phyloP scores from a whole-genome alignment of 441 rosid species.

The Dalechampia spathulata region DNA sequence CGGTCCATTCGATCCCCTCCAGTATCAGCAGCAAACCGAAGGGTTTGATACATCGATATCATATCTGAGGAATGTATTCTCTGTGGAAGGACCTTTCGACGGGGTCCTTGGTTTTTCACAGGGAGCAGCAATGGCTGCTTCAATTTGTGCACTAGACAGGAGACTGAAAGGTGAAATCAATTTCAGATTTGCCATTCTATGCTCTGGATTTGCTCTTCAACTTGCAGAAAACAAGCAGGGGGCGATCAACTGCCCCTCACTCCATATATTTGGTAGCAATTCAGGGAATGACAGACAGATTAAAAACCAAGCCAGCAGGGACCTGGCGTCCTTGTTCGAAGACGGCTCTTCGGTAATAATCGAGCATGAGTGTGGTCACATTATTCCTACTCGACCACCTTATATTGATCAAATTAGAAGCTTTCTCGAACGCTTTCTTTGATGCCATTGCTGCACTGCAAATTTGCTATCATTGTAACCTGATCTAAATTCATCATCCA shows the following conservation, averaged over 20 bases:
- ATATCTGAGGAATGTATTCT: slow-evolving; percentile 39
- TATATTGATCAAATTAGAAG: slow-evolving; percentile 55
- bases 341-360: slow-evolving; percentile 46
- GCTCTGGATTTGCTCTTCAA: slow-evolving; percentile 62
- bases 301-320: slow-evolving; percentile 52
- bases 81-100: slow-evolving; percentile 73
- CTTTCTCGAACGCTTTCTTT: slow-evolving; percentile 59
- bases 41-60: slow-evolving; percentile 58
- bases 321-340: slow-evolving; percentile 48
- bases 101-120: slow-evolving; percentile 89
- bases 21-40: slow-evolving; percentile 72
- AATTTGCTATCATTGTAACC: not conserved
- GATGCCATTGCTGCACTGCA: slow-evolving; percentile 15
- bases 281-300: slow-evolving; percentile 75
- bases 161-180: slow-evolving; percentile 40
- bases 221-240: slow-evolving; percentile 24
- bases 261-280: slow-evolving; percentile 73
- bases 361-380: slow-evolving; percentile 83
- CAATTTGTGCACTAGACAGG: slow-evolving; percentile 35
- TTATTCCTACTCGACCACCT: slow-evolving; percentile 71
- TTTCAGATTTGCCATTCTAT: slow-evolving; percentile 69
- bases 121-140: slow-evolving; percentile 92
- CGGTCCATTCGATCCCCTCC: slow-evolving; percentile 63
- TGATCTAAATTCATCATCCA: not conserved
- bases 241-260: slow-evolving; percentile 64